Conservation (phyloP, 345 rosid genomes). For the Pseudoturritis turrita region DNA sequence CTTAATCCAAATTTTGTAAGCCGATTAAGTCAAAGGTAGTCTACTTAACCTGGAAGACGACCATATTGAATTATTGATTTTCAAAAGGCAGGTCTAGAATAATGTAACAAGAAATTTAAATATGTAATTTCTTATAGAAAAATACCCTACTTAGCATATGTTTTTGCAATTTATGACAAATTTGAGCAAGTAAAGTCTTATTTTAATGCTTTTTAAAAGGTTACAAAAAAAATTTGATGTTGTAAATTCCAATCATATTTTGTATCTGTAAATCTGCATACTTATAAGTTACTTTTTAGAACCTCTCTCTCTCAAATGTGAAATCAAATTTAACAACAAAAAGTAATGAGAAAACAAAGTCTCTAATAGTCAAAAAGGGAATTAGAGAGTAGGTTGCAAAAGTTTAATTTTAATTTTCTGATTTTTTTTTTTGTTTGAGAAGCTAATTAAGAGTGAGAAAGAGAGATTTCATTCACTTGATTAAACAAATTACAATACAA, state of each 20-base stretch:
- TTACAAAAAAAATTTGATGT: not conserved
- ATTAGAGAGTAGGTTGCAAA: slow-evolving; percentile 25
- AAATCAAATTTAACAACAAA: slow-evolving; percentile 12
- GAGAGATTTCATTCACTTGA: slow-evolving; percentile 23
- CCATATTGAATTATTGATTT: slow-evolving; percentile 7
- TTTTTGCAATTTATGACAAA: not conserved
- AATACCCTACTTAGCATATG: not conserved
- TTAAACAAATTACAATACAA: slow-evolving; percentile 26
- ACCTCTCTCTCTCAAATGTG: slow-evolving; percentile 10
- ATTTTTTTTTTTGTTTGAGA: too few species aligned
- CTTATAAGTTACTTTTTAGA: not conserved
- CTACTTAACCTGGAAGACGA: slow-evolving; percentile 27
- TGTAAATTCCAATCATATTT: not conserved
- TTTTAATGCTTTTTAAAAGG: not conserved
- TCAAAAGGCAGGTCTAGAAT: not conserved
- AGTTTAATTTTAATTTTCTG: not conserved
- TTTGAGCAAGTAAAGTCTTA: not conserved
- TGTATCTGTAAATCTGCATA: not conserved
- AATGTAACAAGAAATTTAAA: not conserved
- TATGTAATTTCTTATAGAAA: not conserved
- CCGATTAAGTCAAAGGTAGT: slow-evolving; percentile 31
- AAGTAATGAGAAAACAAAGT: slow-evolving; percentile 10
- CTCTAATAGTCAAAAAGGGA: slow-evolving; percentile 2
- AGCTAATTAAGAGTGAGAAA: not conserved
- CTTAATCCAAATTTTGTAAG: slow-evolving; percentile 1